Base-by-base conservation (phyloP, 371 early-diverging fungal species). In the Mortierella sp. region DNA sequence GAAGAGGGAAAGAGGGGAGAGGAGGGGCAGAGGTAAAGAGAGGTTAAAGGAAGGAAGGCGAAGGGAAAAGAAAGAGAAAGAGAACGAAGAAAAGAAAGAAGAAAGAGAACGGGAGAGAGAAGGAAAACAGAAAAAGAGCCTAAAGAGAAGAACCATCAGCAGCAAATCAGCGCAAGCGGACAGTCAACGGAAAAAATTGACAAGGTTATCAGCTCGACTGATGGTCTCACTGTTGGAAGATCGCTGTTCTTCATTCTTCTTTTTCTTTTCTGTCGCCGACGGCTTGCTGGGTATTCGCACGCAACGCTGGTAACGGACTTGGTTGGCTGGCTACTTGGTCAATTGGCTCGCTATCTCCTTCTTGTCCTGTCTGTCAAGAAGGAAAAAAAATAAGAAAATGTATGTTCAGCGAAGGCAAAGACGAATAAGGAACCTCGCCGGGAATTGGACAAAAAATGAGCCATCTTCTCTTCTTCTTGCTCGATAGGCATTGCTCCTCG, bases 391-490 rank as follows among this genome's bases (percentile, higher is more conserved):
- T 53, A 5, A n/a, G 28, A 59, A 31, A 9, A 26, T 24, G 53
- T 10, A 10, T 28, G n/a, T 11, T 11, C 26, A 28, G 14, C 31
- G 19, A 16, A 3, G 59, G 31, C 14, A 59, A 31, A 59, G 72
- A 72, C 44, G n/a, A 72, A 72, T 72, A 51, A 37, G 28, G 51
- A 50, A n/a, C 37, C 37, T 46, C 21, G 44, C 46, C 26, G 37
- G 37, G 72, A 53, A 53, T 48, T 34, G 72, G 50, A 53, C 26
- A 53, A 37, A 53, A 43, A 19, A 51, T 73, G 24, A 31, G 40
- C 55, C 55, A 26, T 73, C 14, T 14, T 57, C 28, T 24, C 53
- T 53, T 24, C 13, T 31, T 4, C 57, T 26, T 26, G 11, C 10
- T 55, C 28, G 57, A 55, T 55, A 8, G 6, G 43, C 43, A 40